Conservation (phyloP, 805 yeast species). For the Ogataea naganishii region DNA sequence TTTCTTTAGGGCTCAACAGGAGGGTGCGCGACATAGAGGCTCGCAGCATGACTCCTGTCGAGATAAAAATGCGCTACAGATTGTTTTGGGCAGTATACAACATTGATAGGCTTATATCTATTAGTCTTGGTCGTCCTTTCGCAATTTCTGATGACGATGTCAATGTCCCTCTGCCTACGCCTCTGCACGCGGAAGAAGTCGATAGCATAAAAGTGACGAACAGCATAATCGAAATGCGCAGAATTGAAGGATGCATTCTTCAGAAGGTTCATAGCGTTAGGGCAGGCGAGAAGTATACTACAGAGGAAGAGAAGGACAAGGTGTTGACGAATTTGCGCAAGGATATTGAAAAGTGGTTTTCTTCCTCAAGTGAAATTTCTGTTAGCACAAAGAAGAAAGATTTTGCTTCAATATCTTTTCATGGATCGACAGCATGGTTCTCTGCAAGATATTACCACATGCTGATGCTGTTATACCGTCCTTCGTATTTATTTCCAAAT, state of each 20-base stretch:
- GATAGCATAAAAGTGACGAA: slow-evolving; percentile 31
- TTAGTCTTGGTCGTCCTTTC: slow-evolving; percentile 18
- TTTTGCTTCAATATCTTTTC: slow-evolving; percentile 12
- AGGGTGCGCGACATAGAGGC: slow-evolving; percentile 20
- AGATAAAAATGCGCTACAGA: slow-evolving; percentile 35
- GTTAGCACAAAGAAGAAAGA: not conserved
- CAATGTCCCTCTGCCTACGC: slow-evolving; percentile 20
- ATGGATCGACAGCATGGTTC: slow-evolving; percentile 27
- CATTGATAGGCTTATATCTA: slow-evolving; percentile 19
- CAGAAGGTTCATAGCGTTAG: slow-evolving; percentile 36
- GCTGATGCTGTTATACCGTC: slow-evolving; percentile 38
- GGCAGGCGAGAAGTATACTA: slow-evolving; percentile 23
- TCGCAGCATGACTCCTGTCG: slow-evolving; percentile 21
- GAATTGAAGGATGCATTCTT: slow-evolving; percentile 38
- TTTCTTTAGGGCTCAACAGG: slow-evolving; percentile 39
- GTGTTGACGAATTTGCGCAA: slow-evolving; percentile 25
- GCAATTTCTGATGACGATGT: slow-evolving; percentile 20
- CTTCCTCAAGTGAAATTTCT: slow-evolving; percentile 9
- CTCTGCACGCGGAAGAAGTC: slow-evolving; percentile 30
- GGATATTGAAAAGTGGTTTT: slow-evolving; percentile 30
- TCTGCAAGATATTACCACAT: slow-evolving; percentile 36
- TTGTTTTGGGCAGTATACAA: slow-evolving; percentile 22
- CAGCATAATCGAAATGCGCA: slow-evolving; percentile 33
- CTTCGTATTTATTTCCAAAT: slow-evolving; percentile 37
- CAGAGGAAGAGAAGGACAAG: slow-evolving; percentile 23